Conservation (phyloP, 345 rosid genomes). For the Camelina hispida region DNA sequence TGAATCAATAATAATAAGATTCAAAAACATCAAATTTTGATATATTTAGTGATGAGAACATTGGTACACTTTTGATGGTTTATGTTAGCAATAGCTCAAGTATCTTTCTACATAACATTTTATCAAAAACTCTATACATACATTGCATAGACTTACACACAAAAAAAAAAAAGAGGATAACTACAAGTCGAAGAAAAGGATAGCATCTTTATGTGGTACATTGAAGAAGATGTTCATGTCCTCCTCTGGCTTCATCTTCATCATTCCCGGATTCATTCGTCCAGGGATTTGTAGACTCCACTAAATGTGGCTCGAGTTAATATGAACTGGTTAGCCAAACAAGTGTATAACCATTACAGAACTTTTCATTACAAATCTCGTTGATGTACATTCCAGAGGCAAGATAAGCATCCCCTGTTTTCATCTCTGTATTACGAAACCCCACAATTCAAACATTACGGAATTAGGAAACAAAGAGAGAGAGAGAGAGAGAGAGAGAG, state of each 20-base stretch:
- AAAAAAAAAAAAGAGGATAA: background rate
- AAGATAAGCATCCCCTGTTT: constrained; percentile 60
- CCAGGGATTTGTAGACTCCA: constrained; percentile 21
- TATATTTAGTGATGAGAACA: constrained; percentile 10
- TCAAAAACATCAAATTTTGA: background rate
- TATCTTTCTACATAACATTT: constrained; percentile 17
- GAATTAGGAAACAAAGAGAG: constrained; percentile 1
- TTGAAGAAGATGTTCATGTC: constrained; percentile 13
- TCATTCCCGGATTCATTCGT: constrained; percentile 8
- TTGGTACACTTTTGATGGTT: constrained; percentile 27
- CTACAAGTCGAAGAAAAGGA: constrained; percentile 11
- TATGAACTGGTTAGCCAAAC: constrained; percentile 14
- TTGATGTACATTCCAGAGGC: constrained; percentile 45
- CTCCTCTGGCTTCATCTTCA: constrained; percentile 28
- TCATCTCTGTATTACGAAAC: constrained; percentile 48
- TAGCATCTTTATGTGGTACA: constrained; percentile 14
- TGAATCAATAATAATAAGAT: background rate
- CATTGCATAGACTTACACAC: constrained; percentile 20
- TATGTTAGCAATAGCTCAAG: constrained; percentile 30
- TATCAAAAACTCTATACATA: constrained; percentile 28
- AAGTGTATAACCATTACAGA: constrained; percentile 29
- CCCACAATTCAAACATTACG: background rate
- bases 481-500: background rate
- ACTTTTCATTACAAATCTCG: constrained; percentile 30
- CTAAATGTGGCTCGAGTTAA: constrained; percentile 3